Base-by-base conservation (phyloP, 805 yeast species). In the Cyberlindnera americana region DNA sequence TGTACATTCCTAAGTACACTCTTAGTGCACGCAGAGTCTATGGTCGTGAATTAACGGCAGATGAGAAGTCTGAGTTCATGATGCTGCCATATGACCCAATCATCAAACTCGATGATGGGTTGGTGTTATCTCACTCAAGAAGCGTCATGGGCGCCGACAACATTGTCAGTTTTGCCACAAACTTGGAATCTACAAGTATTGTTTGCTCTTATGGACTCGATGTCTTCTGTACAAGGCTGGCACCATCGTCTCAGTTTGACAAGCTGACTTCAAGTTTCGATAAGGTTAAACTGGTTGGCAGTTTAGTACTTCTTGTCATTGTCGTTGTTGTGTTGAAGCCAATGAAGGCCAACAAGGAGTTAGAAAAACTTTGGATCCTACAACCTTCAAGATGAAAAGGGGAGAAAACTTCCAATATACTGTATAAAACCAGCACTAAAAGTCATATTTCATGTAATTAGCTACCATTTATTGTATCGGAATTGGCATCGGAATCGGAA, bases 191-290 rank as follows among this genome's bases (percentile, higher is more conserved):
- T 2, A 89, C 97, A 0, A 70, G 83, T 14, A 69, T 86, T 15
- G 74, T 85, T 1, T 80, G 93, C 45, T 68, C 73, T 26, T 63
- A 78, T 32, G 86, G 83, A 15, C 61, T 70, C n/a, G 95, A 87
- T 56, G 59, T 83, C 6, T 90, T 85, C 64, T 85, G 90, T 54
- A 81, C 95, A 0, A 69, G 78, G 41, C 70, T 84, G 14, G 74
- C 83, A 36, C 96, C 98, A 1, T 86, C 96, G 0, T 75, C 76
- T 30, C 85, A 87, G 28, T 90, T 86, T 62, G 99, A 91, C 62
- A 68, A 77, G 36, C 69, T 91, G 58, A 75, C 80, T 19, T 64
- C 70, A 22, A 69, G 71, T 37, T 93, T 93, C 56, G 87, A 82
- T 51, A 83, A 77, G 53, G 56, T 66, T 12, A 81, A 78, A 49